Base-by-base conservation (phyloP, 805 yeast genomes). In the Wickerhamiella hasegawae region DNA sequence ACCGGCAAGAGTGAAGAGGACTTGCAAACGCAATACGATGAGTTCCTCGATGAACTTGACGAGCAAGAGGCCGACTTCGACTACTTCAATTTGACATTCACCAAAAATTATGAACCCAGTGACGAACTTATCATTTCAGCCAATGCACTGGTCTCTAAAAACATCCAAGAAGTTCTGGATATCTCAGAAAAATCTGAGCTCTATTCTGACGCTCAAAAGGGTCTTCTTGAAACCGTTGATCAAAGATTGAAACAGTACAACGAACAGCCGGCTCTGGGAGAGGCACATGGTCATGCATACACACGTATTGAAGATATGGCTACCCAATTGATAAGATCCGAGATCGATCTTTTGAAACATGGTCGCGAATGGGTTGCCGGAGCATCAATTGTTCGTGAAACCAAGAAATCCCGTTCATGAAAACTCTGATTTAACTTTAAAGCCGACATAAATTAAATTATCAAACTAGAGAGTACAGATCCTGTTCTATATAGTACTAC, bases 301-400 rank as follows among this genome's bases (percentile, higher is more conserved):
- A 27, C 37, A 4, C 40, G 42, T 26, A 33, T 38, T 14, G 28
- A 32, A 19, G 32, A 40, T 8, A 50, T 52, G 54, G 39, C 45
- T 16, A 35, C 37, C 6, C 54, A 53, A 33, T 47, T 54, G 1
- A 34, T 47, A 6, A 24, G 33, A 5, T 38, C 49, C n/a, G 59
- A 54, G 33, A 39, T 42, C 18, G 32, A 42, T n/a, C 45, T 54
- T 5, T 42, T 55, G 6, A 30, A 36, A 21, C 34, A 40, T 24
- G 47, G 51, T 3, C 28, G 37, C 4, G 45, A 45, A 11, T 52
- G 53, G 54, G 38, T 37, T 1, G 30, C 33, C 8, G 43, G 18
- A 6, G 31, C 31, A 5, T 9, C 6, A 16, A 12, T 28, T 9
- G 31, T 16, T 16, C 19, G n/a, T 9, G 6, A 28, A 21, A 21